Evolutionary conservation across 169 alveolate genomes (phyloP), one percentile per base, ranked within the genome.

Genomic region (Cryptosporidium sp.): DNA sequence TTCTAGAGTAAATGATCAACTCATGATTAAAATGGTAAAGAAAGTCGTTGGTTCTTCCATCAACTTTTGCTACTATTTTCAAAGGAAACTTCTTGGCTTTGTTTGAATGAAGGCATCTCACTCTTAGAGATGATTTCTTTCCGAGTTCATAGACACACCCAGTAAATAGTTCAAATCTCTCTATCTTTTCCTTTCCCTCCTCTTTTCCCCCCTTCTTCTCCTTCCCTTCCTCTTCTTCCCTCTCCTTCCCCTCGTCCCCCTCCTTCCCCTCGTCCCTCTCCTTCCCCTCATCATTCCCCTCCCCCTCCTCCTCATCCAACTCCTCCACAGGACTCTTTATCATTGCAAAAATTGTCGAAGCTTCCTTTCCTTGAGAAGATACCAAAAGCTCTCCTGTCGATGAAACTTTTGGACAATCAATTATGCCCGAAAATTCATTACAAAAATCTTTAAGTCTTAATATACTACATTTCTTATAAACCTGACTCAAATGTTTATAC

Each of bases 131-230:
- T 33, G 73, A 80, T 52, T 33, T 80, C 42, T 31, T 80, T 33
- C 89, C 89, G 1, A 80, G 31, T 51, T 80, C 89, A 62, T 80
- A 80, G 0, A 80, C 89, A 26, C 89, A 80, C 5, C 89, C 89
- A 18, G 29, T 31, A 62, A 80, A 80, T 23, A 80, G 26, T 26
- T 80, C 89, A 62, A 80, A 80, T n/a, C 35, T 37, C 72, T 65
- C 72, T 23, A 0, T 23, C 26, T 23, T 23, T 23, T 23, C 26
- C 26, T 23, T 23, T 23, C 0, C 26, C 26, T 23, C 26, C 26
- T 23, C 26, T 31, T n/a, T 23, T 23, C 26, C 26, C 26, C 26
- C 0, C 26, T 0, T 23, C 26, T n/a, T 26, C 26, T 0, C 26
- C 26, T 26, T 0, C 26, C 0, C 0, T 23, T 5, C 0, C 39